Base-by-base conservation (phyloP, 352 stramenopile genomes). In the Phytophthora pseudosyringae region DNA sequence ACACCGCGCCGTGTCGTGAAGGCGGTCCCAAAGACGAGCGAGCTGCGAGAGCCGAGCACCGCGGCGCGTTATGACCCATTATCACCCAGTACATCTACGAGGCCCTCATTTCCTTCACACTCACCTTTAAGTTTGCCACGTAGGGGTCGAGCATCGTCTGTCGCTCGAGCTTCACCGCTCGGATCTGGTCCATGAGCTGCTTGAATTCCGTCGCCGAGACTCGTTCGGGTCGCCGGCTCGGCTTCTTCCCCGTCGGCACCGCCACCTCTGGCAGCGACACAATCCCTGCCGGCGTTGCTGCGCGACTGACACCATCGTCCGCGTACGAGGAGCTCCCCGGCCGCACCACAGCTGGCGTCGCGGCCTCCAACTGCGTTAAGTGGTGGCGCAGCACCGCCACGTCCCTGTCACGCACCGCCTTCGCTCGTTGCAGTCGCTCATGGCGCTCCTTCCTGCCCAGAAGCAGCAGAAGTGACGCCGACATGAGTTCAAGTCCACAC, bases 51-150 rank as follows among this genome's bases (percentile, higher is more conserved):
- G 11, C 7, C 6, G 12, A 54, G 18, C 26, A 47, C 40, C 10
- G 38, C 3, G 31, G n/a, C 32, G 25, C 32, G 25, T 44, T 18
- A 28, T 39, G 8, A 16, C 15, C 12, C 26, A 51, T 13, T 38
- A 15, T 18, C 40, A 47, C 7, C 7, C 15, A 26, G 15, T 32
- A 11, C 31, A 35, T 35, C 1, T 35, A 35, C 3, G 7, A 35
- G 21, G 21, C 21, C 21, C 21, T 21, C 21, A 21, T 21, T 21
- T 5, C 16, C 9, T 1, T 6, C 11, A 16, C 32, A 4, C n/a
- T 8, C 33, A 90, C 81, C 75, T 86, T 85, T 13, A 88, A 46
- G 41, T 90, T 87, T 2, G 75, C 78, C 46, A 68, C 54, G 56
- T 77, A 83, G 3, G 78, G 81, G 33, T 90, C 81, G 12, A 70